Evolutionary conservation across 2,329 filamentous ascomycete species (phyloP), one percentile per base, ranked within the genome.

Genomic region (Massarina eburnea): DNA sequence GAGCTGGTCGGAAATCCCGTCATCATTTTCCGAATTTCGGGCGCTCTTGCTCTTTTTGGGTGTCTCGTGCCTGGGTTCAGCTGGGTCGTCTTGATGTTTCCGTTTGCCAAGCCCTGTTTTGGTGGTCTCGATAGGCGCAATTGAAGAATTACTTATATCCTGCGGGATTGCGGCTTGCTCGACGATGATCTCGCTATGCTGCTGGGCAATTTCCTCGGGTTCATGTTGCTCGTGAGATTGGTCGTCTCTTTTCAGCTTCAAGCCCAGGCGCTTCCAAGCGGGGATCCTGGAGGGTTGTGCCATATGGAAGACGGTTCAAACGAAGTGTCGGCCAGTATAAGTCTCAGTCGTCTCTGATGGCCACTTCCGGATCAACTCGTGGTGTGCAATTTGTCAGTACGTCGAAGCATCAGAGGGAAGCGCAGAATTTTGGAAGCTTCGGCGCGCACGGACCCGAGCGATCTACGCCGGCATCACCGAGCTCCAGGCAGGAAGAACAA

Each of bases 251-350:
- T 83, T 84, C 56, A 82, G 71, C 70, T 82, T 82, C 49, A 83
- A 71, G 27, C 80, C 81, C 44, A 83, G 68, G 60, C 78, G 73
- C 63, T 82, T 83, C 80, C 80, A 84, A 49, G 81, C 80, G 24
- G 82, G 80, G 41, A 69, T 51, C 45, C 55, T 56, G 40, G 40
- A 51, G 35, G 49, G 38, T 48, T 55, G 51, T 44, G 52, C 57
- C 64, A 70, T 68, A 48, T 43, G 61, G 49, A 43, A 68, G 56
- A 44, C 39, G 57, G 62, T 54, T 60, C 62, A 63, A 62, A 57
- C 53, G 43, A 42, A 20, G 10, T 3, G 21, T 5, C 12, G 36
- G 10, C 49, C 41, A 57, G 45, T 49, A 49, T 47, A 55, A 53
- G 57, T 52, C 49, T 49, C 53, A 48, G 54, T 40, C 36, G 39